Percentiles rank a stretch among this genome's conserved stretches.
These are phyloP conservation scores for Rhizopus sp. DNA, from an alignment of 371 early-diverging fungal species.

Conservation along the genomic window DNA sequence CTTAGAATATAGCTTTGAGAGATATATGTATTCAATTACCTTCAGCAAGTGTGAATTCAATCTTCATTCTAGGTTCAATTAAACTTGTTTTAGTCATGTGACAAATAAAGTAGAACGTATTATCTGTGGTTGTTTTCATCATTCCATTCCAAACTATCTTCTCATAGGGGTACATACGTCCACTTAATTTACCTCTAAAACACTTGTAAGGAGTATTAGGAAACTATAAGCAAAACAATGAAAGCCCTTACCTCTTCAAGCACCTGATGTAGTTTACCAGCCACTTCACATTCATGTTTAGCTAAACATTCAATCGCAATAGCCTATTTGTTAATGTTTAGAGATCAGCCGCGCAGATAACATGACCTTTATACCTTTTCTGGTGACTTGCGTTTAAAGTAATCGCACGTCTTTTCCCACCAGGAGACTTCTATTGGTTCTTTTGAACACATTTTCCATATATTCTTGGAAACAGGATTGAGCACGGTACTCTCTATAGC, in stretches of 20 bases:
- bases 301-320: conserved; percentile 23
- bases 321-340: conserved; percentile 1
- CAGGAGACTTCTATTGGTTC: not conserved
- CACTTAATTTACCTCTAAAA: conserved; percentile 22
- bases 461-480: not conserved
- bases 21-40: not conserved
- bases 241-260: conserved; percentile 21
- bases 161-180: conserved; percentile 18
- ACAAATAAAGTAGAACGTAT: conserved; percentile 11
- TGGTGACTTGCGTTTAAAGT: conserved; percentile 8
- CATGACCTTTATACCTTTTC: conserved; percentile 16
- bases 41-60: conserved; percentile 12
- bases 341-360: not conserved
- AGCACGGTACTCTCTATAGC: conserved; percentile 9
- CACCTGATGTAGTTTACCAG: conserved; percentile 30
- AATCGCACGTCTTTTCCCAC: conserved; percentile 15
- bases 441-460: conserved; percentile 22
- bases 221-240: not conserved
- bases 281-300: conserved; percentile 27
- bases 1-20: too few relatives aligned
- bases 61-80: conserved; percentile 8
- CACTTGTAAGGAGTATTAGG: conserved; percentile 8
- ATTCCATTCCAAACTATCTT: conserved; percentile 19
- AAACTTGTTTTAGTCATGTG: conserved; percentile 15
- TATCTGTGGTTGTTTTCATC: conserved; percentile 8